Evolutionary conservation across 192 early-diverging fungal species (phyloP).

Genomic region (Backusella mclennaniae): DNA sequence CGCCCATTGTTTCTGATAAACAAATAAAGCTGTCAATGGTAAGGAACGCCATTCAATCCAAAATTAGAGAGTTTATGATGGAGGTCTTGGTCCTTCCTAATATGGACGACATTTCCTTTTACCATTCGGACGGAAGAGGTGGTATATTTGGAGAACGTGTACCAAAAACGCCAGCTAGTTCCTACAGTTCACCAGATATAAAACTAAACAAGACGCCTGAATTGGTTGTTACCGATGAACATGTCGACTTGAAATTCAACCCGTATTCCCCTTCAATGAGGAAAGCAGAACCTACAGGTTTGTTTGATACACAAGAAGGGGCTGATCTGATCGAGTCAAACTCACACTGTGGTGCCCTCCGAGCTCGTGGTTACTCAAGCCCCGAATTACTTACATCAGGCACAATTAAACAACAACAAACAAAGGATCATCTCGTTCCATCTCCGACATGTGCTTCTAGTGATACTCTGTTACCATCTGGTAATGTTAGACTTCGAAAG

Average conservation of each 20-base stretch:
- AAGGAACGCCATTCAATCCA: constrained; percentile 82
- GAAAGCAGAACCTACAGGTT: background rate
- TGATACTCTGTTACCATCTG: background rate
- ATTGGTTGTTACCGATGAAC: background rate
- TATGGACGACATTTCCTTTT: constrained; percentile 87
- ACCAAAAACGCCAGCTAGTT: background rate
- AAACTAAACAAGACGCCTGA: background rate
- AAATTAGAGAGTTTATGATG: constrained; percentile 78
- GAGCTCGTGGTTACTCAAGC: constrained; percentile 12
- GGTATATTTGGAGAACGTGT: constrained; percentile 53
- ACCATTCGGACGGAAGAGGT: constrained; percentile 52
- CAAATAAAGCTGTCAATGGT: constrained; percentile 76
- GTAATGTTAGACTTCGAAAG: background rate
- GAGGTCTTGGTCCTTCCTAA: constrained; percentile 82
- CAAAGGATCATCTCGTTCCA: background rate
- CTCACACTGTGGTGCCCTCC: background rate
- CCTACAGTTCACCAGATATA: background rate
- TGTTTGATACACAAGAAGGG: constrained; percentile 1
- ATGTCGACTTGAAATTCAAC: background rate
- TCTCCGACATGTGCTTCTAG: background rate
- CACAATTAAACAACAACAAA: background rate
- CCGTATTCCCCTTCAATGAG: background rate
- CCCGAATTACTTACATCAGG: background rate
- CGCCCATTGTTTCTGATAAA: constrained; percentile 83
- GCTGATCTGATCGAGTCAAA: background rate